Conservation (phyloP, 1,139 yeast genomes). For the Pneumocystis murina region DNA sequence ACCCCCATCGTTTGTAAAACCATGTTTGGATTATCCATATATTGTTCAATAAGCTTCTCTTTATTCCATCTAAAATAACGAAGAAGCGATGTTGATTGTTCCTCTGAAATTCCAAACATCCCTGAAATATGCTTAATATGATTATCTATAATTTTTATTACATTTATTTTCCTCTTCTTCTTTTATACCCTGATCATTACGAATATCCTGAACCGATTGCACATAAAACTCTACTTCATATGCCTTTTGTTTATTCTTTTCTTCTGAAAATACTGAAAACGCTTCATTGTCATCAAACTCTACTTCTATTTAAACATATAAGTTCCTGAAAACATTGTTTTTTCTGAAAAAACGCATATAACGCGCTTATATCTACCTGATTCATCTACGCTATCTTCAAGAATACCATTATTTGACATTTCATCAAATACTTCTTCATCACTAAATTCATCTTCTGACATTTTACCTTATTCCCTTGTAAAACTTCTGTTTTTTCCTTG, state of each 20-base stretch:
- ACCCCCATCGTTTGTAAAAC: constrained; percentile 40
- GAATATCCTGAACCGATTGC: constrained; percentile 20
- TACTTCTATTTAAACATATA: constrained; percentile 36
- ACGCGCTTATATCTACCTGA: neutral
- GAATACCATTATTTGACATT: neutral
- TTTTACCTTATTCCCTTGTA: neutral
- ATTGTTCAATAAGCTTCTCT: constrained; percentile 54
- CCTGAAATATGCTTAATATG: constrained; percentile 22
- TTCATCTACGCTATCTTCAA: neutral
- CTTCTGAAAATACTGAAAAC: constrained; percentile 7
- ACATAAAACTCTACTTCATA: constrained; percentile 21
- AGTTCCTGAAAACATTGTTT: neutral
- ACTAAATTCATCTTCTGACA: constrained; percentile 1
- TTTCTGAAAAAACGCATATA: neutral
- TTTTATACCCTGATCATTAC: constrained; percentile 16
- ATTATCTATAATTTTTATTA: constrained; percentile 1
- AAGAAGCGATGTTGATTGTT: constrained; percentile 39
- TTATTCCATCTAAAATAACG: constrained; percentile 58
- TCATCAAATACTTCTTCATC: constrained; percentile 2
- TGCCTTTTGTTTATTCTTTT: constrained; percentile 15
- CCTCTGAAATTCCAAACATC: constrained; percentile 27
- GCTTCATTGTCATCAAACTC: constrained; percentile 25
- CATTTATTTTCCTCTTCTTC: neutral
- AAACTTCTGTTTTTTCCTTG: too few relatives aligned
- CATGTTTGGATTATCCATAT: constrained; percentile 38